These are phyloP conservation scores for Lipomyces japonicus DNA, from an alignment of 805 yeast genomes.

Conservation along the genomic window DNA sequence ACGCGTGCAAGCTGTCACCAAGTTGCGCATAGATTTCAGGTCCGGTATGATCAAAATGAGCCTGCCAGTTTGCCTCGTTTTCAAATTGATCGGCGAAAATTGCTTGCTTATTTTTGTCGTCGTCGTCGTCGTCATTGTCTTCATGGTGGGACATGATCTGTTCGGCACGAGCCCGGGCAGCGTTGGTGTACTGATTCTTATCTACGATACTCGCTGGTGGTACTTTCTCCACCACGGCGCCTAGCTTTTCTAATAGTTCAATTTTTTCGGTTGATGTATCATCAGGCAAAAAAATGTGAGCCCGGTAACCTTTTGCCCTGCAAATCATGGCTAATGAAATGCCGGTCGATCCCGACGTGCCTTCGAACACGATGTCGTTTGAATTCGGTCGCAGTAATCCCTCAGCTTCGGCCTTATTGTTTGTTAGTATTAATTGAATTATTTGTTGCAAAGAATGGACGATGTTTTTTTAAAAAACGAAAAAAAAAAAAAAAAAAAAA, in stretches of 20 bases:
- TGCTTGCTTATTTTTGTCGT: too few species aligned
- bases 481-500: too few species aligned
- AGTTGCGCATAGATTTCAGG: slow-evolving; percentile 86
- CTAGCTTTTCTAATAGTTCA: slow-evolving; percentile 63
- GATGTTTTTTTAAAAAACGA: too few species aligned
- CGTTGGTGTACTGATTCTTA: slow-evolving; percentile 86
- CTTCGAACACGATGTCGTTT: slow-evolving; percentile 82
- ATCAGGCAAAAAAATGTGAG: slow-evolving; percentile 92
- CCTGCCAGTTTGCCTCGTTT: slow-evolving; percentile 82
- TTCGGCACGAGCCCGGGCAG: slow-evolving; percentile 68
- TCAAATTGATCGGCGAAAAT: slow-evolving; percentile 95
- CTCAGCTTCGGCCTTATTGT: slow-evolving; percentile 58
- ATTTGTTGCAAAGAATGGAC: too few species aligned
- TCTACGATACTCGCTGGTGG: slow-evolving; percentile 95
- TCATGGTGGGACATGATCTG: slow-evolving; percentile 40
- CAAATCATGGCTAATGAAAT: slow-evolving; percentile 90
- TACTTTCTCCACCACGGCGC: slow-evolving; percentile 80
- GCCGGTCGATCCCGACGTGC: slow-evolving; percentile 96
- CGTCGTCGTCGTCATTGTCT: slow-evolving; percentile 56
- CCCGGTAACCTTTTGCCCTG: slow-evolving; percentile 78
- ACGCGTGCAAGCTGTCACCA: slow-evolving; percentile 61
- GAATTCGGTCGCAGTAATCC: slow-evolving; percentile 57
- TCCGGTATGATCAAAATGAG: slow-evolving; percentile 79
- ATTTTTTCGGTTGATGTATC: slow-evolving; percentile 87
- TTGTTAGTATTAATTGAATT: slow-evolving; percentile 42